A percentile compares a stretch with the other conserved stretches of the same genome.
Conservation (phyloP, 202 grass and related monocot genomes). For the Setaria viridis region DNA sequence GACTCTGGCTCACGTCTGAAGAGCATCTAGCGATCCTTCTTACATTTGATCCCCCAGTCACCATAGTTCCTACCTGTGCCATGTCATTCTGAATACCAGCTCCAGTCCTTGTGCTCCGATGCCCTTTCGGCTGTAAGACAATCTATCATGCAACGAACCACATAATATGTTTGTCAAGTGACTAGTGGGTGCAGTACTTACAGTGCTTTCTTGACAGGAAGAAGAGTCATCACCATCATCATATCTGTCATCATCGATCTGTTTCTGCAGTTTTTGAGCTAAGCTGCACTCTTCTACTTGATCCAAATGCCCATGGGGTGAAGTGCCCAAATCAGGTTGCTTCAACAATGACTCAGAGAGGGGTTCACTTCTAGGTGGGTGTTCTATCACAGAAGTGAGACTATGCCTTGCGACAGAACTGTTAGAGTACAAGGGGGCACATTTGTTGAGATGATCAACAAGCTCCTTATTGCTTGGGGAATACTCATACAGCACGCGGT, state of each 20-base stretch:
- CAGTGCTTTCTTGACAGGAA: slow-evolving; percentile 60
- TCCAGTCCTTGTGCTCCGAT: slow-evolving; percentile 18
- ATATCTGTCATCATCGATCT: slow-evolving; percentile 73
- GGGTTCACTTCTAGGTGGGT: slow-evolving; percentile 59
- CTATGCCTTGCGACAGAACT: slow-evolving; percentile 69
- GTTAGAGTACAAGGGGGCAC: slow-evolving; percentile 67
- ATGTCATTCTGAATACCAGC: slow-evolving; percentile 36
- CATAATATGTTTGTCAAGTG: slow-evolving; percentile 16
- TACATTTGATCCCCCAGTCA: slow-evolving; percentile 32
- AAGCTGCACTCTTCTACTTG: slow-evolving; percentile 67
- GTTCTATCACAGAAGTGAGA: slow-evolving; percentile 70
- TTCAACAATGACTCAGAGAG: slow-evolving; percentile 58
- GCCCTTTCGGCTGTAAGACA: slow-evolving; percentile 52
- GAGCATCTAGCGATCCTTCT: slow-evolving; percentile 64
- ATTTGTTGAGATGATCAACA: slow-evolving; percentile 57
- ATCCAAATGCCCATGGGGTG: slow-evolving; percentile 61
- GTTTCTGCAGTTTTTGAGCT: slow-evolving; percentile 78
- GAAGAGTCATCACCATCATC: slow-evolving; percentile 55
- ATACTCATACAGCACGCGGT: slow-evolving; percentile 71
- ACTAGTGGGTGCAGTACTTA: slow-evolving; percentile 30
- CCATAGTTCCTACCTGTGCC: slow-evolving; percentile 34
- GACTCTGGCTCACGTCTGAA: slow-evolving; percentile 75
- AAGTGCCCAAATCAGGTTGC: slow-evolving; percentile 47
- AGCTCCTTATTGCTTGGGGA: slow-evolving; percentile 68
- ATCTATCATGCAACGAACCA: slow-evolving; percentile 31